Evolutionary conservation across 495 filamentous ascomycete genomes (phyloP), one percentile per base, ranked within the genome.

Genomic region (Aspergillus olivimuriae): DNA sequence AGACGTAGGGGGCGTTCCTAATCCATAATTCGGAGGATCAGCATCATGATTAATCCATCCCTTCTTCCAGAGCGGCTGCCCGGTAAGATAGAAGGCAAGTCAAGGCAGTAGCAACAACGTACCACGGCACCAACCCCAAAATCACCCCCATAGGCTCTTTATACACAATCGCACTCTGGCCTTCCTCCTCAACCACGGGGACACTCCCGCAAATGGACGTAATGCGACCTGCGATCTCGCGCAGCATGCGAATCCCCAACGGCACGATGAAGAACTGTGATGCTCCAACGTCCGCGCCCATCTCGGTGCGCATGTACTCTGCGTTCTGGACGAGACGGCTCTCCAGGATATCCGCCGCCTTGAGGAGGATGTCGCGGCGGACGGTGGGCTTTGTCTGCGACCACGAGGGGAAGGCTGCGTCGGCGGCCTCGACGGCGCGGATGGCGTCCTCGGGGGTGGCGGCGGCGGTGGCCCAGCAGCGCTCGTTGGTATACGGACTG

Each of bases 121-220:
- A 87, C 86, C 89, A 94, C 16, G 89, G 87, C 8, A 87, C 87
- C 61, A 94, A 83, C 9, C 79, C 84, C 16, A 95, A 64, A 16
- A 89, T 69, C 15, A 92, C 88, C 18, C 89, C 89, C 61, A 80
- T 87, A 4, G 89, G 82, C 58, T 94, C 89, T 49, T 82, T 86
- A 30, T 77, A 69, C 4, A 94, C 65, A 44, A 94, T 72, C 1
- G 84, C 83, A 23, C 73, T 75, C 34, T 70, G 71, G 1, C 74
- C 75, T 36, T 78, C 69, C 15, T 76, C 66, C 22, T 63, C 55
- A 10, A 76, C 70, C 4, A 73, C 63, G 0, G 86, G 84, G n/a
- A 89, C 72, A 36, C 63, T 72, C 2, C 87, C 85, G 14, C 73
- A 68, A 10, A 90, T 68, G 2, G 63, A 63, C 14, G 62, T 66